These are phyloP conservation scores for Oidiodendron maius DNA, from an alignment of 495 filamentous ascomycete species.

Conservation along the genomic window DNA sequence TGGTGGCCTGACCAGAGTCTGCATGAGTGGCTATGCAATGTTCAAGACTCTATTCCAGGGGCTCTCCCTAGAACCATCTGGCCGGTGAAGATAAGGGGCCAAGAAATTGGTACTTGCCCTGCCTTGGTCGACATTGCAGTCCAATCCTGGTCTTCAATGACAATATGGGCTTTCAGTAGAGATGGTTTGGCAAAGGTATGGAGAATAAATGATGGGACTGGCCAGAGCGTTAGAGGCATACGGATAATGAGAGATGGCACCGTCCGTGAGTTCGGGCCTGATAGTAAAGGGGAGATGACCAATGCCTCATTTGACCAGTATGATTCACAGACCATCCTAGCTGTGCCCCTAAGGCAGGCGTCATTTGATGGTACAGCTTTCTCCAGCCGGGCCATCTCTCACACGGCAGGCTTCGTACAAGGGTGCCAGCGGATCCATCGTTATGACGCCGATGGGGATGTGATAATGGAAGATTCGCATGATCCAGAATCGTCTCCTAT, in stretches of 20 bases:
- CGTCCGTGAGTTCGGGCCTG: slow-evolving; percentile 15
- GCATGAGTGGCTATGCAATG: slow-evolving; percentile 12
- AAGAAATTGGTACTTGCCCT: slow-evolving; percentile 26
- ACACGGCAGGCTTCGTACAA: neutral
- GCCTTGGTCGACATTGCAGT: slow-evolving; percentile 34
- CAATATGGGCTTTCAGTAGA: slow-evolving; percentile 35
- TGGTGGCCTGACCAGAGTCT: slow-evolving; percentile 17
- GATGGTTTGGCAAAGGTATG: slow-evolving; percentile 27
- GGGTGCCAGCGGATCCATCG: neutral
- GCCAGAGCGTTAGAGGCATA: slow-evolving; percentile 1
- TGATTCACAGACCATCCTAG: no score
- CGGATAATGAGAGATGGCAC: slow-evolving; percentile 22
- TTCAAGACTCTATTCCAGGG: slow-evolving; percentile 11
- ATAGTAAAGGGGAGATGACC: slow-evolving; percentile 18
- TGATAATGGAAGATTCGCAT: slow-evolving; percentile 39
- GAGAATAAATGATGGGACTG: slow-evolving; percentile 22
- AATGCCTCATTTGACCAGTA: neutral
- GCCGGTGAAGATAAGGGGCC: slow-evolving; percentile 32
- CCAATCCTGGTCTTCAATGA: slow-evolving; percentile 28
- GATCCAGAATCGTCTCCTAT: neutral
- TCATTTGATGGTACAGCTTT: slow-evolving; percentile 16
- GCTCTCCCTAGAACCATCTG: slow-evolving; percentile 17
- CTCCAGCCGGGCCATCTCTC: neutral
- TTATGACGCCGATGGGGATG: slow-evolving; percentile 36
- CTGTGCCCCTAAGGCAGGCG: neutral